phyloP scores from a whole-genome alignment of 164 flowering plant species.

The Kalanchoe fedtschenkoi region DNA sequence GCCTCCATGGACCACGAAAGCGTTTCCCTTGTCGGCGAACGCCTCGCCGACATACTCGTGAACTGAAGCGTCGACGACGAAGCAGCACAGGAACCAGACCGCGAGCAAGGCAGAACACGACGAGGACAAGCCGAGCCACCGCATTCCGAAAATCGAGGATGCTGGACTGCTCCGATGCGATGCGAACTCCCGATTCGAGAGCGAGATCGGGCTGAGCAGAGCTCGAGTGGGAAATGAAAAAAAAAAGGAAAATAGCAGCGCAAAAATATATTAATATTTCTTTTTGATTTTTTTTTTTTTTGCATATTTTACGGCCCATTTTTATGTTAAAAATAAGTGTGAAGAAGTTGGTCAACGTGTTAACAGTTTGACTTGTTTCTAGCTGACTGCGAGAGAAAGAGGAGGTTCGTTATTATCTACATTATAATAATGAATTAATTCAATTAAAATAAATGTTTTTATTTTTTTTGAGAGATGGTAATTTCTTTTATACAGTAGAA shows the following conservation, averaged over 20 bases:
- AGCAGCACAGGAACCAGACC: neutral
- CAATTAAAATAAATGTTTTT: too few species aligned
- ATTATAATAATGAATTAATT: too few species aligned
- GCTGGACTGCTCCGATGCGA: conserved; percentile 1
- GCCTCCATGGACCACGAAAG: conserved; percentile 86
- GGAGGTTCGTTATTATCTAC: too few species aligned
- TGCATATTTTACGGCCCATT: too few species aligned
- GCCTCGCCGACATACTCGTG: conserved; percentile 50
- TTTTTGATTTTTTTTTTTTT: too few species aligned
- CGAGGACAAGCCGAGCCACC: neutral
- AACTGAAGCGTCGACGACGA: conserved; percentile 40
- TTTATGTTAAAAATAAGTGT: neutral
- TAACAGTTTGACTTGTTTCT: neutral
- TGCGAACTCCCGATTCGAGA: too few species aligned
- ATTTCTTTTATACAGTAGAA: too few species aligned
- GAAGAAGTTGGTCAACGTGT: neutral
- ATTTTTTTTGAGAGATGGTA: too few species aligned
- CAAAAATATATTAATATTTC: too few species aligned
- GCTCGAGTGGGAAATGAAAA: neutral
- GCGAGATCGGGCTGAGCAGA: neutral
- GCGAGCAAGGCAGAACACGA: neutral
- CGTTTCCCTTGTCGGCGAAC: conserved; percentile 67
- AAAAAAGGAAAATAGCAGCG: too few species aligned
- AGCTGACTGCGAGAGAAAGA: neutral
- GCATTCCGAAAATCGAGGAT: neutral